A percentile compares a stretch with the other conserved stretches of the same genome.
Evolutionary conservation across 257 asterid species (phyloP).

Genomic region (Solanum sejunctum): DNA sequence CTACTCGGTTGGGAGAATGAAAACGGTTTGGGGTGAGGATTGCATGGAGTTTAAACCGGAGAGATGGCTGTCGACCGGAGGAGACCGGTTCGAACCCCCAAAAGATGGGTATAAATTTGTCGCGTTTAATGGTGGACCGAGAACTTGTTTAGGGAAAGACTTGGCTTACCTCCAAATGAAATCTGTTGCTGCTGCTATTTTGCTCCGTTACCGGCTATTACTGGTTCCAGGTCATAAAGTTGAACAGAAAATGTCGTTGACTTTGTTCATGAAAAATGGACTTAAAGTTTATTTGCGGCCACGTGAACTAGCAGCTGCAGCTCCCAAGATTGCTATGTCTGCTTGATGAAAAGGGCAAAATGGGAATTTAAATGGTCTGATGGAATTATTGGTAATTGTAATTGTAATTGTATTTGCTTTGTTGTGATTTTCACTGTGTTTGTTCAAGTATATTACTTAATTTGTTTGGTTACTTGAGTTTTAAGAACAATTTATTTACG

Average conservation of each 20-base stretch:
- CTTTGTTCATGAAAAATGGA: slow-evolving; percentile 68
- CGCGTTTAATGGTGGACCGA: slow-evolving; percentile 73
- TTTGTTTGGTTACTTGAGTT: not conserved
- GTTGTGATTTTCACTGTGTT: not conserved
- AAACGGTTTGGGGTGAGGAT: slow-evolving; percentile 71
- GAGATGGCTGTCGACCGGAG: slow-evolving; percentile 52
- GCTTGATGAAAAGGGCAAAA: slow-evolving; percentile 5
- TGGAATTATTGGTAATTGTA: not conserved
- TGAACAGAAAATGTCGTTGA: slow-evolving; percentile 79
- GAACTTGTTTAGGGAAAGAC: slow-evolving; percentile 81
- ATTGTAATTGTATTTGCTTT: not conserved
- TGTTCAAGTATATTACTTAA: not conserved
- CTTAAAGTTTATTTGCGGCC: slow-evolving; percentile 39
- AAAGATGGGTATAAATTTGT: slow-evolving; percentile 58
- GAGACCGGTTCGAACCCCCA: slow-evolving; percentile 56
- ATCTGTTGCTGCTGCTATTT: slow-evolving; percentile 72
- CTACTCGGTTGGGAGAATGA: slow-evolving; percentile 67
- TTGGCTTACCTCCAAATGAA: slow-evolving; percentile 87
- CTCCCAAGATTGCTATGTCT: slow-evolving; percentile 17
- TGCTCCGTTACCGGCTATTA: slow-evolving; percentile 54
- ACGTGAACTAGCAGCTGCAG: slow-evolving; percentile 25
- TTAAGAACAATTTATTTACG: not conserved
- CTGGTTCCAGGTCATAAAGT: slow-evolving; percentile 69
- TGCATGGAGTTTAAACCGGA: slow-evolving; percentile 85
- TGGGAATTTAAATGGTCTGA: not conserved